Evolutionary conservation across 2,329 filamentous ascomycete species (phyloP).

Genomic region (Pyrenophora graminea): DNA sequence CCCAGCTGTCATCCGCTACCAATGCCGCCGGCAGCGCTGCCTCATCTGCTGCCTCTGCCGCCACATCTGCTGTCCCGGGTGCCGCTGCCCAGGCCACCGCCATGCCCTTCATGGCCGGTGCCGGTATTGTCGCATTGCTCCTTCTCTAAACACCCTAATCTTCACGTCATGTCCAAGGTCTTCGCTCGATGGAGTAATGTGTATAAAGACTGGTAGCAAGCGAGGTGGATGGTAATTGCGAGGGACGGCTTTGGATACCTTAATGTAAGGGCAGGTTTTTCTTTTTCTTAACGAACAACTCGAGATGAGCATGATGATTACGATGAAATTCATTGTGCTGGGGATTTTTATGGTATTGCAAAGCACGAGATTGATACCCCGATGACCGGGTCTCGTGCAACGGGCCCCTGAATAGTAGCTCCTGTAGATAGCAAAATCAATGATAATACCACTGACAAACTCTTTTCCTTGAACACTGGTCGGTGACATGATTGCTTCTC

Average conservation of each 20-base stretch:
- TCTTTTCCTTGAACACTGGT: not conserved
- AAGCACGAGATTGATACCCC: conserved; percentile 42
- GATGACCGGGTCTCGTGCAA: conserved; percentile 17
- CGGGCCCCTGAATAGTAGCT: conserved; percentile 14
- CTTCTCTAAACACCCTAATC: conserved; percentile 40
- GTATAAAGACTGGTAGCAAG: conserved; percentile 32
- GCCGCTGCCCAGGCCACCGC: conserved; percentile 42
- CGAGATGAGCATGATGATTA: conserved; percentile 30
- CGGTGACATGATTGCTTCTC: no score
- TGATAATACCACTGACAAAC: conserved; percentile 26
- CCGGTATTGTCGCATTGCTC: conserved; percentile 43
- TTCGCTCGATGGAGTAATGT: conserved; percentile 37
- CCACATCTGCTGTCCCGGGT: conserved; percentile 13
- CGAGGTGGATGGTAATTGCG: conserved; percentile 11
- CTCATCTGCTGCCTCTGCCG: conserved; percentile 19
- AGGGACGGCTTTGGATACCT: conserved; percentile 30
- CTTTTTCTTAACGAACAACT: conserved; percentile 19
- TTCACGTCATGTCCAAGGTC: conserved; percentile 21
- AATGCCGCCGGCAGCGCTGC: conserved; percentile 6
- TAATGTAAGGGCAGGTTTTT: conserved; percentile 22
- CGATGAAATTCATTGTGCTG: conserved; percentile 25
- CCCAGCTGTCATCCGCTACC: conserved; percentile 9
- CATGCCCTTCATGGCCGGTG: conserved; percentile 44
- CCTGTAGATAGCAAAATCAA: conserved; percentile 32
- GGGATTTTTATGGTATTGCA: conserved; percentile 16